A percentile compares a stretch with the other conserved stretches of the same genome.
phyloP scores from a whole-genome alignment of 2,329 filamentous ascomycete genomes.

The Fusarium ramigenum region DNA sequence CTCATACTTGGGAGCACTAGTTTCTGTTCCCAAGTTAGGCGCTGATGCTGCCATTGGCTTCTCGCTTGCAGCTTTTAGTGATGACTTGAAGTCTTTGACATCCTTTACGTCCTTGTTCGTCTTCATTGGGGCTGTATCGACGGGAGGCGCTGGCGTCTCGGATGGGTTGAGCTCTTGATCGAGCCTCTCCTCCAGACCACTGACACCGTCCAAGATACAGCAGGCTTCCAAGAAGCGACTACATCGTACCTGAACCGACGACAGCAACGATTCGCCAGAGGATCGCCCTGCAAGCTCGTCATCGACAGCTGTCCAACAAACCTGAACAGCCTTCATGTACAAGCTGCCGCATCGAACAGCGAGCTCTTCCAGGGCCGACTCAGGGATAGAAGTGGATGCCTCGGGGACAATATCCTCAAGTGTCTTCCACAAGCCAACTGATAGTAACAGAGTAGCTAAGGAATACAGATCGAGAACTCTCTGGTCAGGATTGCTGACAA shows the following conservation, averaged over 20 bases:
- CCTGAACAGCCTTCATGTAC: slow-evolving; percentile 78
- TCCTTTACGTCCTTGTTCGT: slow-evolving; percentile 27
- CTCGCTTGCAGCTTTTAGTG: slow-evolving; percentile 15
- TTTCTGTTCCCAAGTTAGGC: slow-evolving; percentile 2
- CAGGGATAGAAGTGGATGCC: slow-evolving; percentile 61
- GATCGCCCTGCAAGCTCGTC: slow-evolving; percentile 61
- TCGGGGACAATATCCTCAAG: slow-evolving; percentile 63
- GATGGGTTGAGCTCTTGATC: slow-evolving; percentile 56
- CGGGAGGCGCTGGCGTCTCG: background rate
- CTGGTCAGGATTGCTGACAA: slow-evolving; percentile 61
- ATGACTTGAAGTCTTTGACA: slow-evolving; percentile 11
- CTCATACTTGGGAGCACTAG: background rate
- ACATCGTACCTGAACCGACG: slow-evolving; percentile 62
- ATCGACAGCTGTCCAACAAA: slow-evolving; percentile 77
- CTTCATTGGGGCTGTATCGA: slow-evolving; percentile 4
- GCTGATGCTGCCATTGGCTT: slow-evolving; percentile 21
- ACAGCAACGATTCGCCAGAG: slow-evolving; percentile 61
- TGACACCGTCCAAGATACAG: slow-evolving; percentile 66
- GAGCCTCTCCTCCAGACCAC: slow-evolving; percentile 63
- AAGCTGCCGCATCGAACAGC: slow-evolving; percentile 75
- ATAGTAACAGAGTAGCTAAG: slow-evolving; percentile 76
- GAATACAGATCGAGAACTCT: slow-evolving; percentile 76
- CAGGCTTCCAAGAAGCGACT: slow-evolving; percentile 70
- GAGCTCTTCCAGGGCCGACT: slow-evolving; percentile 70
- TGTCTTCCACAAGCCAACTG: slow-evolving; percentile 79